Conservation (phyloP, 768 basidiomycete species). For the Cubamyces sp. region DNA sequence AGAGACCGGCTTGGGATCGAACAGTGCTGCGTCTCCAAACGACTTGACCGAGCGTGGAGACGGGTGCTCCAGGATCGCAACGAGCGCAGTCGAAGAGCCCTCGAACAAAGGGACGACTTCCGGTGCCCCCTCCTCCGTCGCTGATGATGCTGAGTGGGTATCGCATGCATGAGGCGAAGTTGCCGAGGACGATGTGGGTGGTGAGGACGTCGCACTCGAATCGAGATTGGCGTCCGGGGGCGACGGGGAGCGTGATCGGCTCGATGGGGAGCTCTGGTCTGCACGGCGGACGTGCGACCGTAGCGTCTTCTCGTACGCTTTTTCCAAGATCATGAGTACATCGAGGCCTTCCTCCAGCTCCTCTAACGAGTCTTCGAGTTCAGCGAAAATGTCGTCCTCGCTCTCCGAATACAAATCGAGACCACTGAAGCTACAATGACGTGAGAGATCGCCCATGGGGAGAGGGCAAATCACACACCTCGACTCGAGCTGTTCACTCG, state of each 20-base stretch:
- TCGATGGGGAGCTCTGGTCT: constrained; percentile 15
- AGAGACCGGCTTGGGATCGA: constrained; percentile 24
- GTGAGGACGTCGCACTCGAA: not conserved
- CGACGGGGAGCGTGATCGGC: constrained; percentile 22
- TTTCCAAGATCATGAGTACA: constrained; percentile 68
- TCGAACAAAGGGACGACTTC: constrained; percentile 42
- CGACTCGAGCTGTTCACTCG: constrained; percentile 12
- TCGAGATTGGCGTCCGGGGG: constrained; percentile 1
- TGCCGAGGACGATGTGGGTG: not conserved
- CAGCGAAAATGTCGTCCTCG: constrained; percentile 47
- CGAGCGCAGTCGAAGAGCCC: constrained; percentile 70
- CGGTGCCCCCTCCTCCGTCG: constrained; percentile 33
- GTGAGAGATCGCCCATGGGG: not conserved
- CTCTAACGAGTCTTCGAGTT: constrained; percentile 52
- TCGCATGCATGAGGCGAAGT: not conserved
- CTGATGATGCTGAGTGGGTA: constrained; percentile 34
- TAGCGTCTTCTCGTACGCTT: constrained; percentile 68
- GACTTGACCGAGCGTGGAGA: constrained; percentile 20
- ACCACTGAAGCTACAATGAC: not conserved
- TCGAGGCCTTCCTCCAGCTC: constrained; percentile 74
- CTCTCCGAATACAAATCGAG: constrained; percentile 24
- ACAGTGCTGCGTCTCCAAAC: constrained; percentile 17
- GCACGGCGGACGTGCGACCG: constrained; percentile 53
- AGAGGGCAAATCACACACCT: constrained; percentile 1
- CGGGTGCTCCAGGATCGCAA: constrained; percentile 61